Percentiles rank a stretch among this genome's conserved stretches.
Conservation (phyloP, 345 rosid genomes). For the Linum tenue region DNA sequence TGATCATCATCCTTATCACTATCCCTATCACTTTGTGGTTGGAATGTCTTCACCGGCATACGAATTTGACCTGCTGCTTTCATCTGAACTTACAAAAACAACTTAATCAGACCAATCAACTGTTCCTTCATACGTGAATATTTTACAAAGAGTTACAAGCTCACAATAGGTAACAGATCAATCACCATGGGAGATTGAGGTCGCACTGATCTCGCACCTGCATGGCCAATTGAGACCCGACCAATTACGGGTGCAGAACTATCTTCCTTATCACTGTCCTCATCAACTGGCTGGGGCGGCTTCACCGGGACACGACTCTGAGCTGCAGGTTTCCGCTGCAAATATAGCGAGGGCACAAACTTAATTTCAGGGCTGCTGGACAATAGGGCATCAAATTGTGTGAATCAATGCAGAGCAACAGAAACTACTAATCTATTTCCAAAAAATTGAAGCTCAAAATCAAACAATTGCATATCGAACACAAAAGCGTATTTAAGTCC, state of each 20-base stretch:
- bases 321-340: slow-evolving; percentile 33
- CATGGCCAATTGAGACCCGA: slow-evolving; percentile 27
- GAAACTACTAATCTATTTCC: not conserved
- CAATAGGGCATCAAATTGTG: not conserved
- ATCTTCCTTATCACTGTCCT: slow-evolving; percentile 30
- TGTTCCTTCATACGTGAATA: not conserved
- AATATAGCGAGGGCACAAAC: slow-evolving; percentile 1
- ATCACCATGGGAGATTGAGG: slow-evolving; percentile 33
- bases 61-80: not conserved
- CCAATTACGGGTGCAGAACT: slow-evolving; percentile 20
- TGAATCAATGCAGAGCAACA: not conserved
- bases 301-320: slow-evolving; percentile 26
- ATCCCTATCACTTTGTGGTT: not conserved
- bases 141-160: not conserved
- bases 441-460: not conserved
- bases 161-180: not conserved
- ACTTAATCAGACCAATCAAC: not conserved
- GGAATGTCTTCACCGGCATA: not conserved
- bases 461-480: not conserved
- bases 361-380: too few relatives aligned
- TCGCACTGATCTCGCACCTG: slow-evolving; percentile 25
- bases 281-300: slow-evolving; percentile 23
- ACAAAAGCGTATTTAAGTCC: not conserved
- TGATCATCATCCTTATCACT: not conserved
- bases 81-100: not conserved